Percentiles rank a stretch among this genome's conserved stretches.
These are phyloP conservation scores for Candida boidinii DNA, from an alignment of 805 yeast genomes.

Conservation along the genomic window DNA sequence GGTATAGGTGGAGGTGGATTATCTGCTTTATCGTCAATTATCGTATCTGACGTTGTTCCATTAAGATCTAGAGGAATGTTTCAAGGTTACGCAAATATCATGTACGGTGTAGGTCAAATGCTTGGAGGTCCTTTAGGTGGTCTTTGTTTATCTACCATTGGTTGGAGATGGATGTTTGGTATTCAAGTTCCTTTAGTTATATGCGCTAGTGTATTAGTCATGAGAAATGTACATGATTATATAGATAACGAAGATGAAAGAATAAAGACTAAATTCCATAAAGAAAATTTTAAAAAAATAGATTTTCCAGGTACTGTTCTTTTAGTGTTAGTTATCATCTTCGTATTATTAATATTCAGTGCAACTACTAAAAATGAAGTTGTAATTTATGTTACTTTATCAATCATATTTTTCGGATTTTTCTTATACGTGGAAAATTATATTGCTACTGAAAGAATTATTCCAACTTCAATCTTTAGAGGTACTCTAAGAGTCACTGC, in stretches of 20 bases:
- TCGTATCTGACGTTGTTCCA: slow-evolving; percentile 49
- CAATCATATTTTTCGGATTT: slow-evolving; percentile 7
- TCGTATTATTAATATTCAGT: slow-evolving; percentile 27
- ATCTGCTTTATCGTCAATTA: slow-evolving; percentile 39
- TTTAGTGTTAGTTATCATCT: slow-evolving; percentile 24
- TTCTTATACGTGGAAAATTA: slow-evolving; percentile 27
- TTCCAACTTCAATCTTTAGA: slow-evolving; percentile 29
- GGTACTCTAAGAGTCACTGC: slow-evolving; percentile 32
- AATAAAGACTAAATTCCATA: slow-evolving; percentile 20
- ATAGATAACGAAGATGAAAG: slow-evolving; percentile 14
- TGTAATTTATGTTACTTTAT: slow-evolving; percentile 7
- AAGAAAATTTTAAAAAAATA: slow-evolving; percentile 25
- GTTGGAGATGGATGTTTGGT: slow-evolving; percentile 38
- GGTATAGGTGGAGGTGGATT: slow-evolving; percentile 57
- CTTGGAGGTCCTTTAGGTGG: slow-evolving; percentile 38
- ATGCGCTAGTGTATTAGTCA: slow-evolving; percentile 17
- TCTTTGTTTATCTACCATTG: slow-evolving; percentile 26
- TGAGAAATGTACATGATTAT: slow-evolving; percentile 25
- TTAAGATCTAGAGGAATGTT: slow-evolving; percentile 43
- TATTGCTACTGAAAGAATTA: slow-evolving; percentile 28
- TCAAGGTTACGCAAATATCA: slow-evolving; percentile 39
- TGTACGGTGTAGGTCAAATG: slow-evolving; percentile 31
- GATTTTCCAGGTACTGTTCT: slow-evolving; percentile 33
- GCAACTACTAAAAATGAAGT: slow-evolving; percentile 7
- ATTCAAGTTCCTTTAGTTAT: slow-evolving; percentile 31